Percentiles rank a stretch among this genome's conserved stretches.
Evolutionary conservation across 768 basidiomycete species (phyloP).

Genomic region (Phylloporus rhodoxanthus): DNA sequence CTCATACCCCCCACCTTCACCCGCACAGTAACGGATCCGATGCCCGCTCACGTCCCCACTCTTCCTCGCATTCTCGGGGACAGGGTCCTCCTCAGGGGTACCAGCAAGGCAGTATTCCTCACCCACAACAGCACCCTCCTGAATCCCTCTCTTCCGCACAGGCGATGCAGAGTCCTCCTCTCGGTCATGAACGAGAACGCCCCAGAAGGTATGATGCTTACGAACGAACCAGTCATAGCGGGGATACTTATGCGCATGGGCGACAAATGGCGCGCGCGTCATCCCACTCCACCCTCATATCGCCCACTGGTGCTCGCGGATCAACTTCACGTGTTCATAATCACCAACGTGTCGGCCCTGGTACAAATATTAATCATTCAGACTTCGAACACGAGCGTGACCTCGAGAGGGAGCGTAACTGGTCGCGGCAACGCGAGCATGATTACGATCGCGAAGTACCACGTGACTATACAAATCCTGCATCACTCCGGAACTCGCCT

Average conservation of each 20-base stretch:
- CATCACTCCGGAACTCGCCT: slow-evolving; percentile 37
- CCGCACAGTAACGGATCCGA: slow-evolving; percentile 38
- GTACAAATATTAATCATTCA: slow-evolving; percentile 44
- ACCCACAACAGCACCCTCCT: slow-evolving; percentile 42
- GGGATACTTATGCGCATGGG: slow-evolving; percentile 30
- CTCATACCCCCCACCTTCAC: slow-evolving; percentile 39
- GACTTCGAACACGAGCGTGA: slow-evolving; percentile 36
- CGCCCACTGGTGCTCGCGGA: slow-evolving; percentile 33
- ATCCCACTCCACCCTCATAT: slow-evolving; percentile 31
- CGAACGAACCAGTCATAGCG: slow-evolving; percentile 35
- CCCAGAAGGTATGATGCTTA: slow-evolving; percentile 45
- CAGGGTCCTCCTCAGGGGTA: slow-evolving; percentile 31
- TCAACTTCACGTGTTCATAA: slow-evolving; percentile 45
- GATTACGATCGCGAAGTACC: slow-evolving; percentile 35
- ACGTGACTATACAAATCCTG: slow-evolving; percentile 28
- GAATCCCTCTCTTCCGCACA: slow-evolving; percentile 43
- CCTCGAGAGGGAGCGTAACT: slow-evolving; percentile 42
- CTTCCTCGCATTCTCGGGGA: slow-evolving; percentile 47
- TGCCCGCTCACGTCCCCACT: slow-evolving; percentile 45
- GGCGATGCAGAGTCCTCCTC: slow-evolving; percentile 45
- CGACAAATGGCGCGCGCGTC: slow-evolving; percentile 31
- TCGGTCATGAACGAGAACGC: slow-evolving; percentile 38
- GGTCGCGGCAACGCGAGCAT: slow-evolving; percentile 38
- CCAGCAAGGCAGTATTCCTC: slow-evolving; percentile 35
- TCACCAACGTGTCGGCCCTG: slow-evolving; percentile 65